Evolutionary conservation across 2,329 filamentous ascomycete genomes (phyloP).

Genomic region (Ustilaginoidea virens): DNA sequence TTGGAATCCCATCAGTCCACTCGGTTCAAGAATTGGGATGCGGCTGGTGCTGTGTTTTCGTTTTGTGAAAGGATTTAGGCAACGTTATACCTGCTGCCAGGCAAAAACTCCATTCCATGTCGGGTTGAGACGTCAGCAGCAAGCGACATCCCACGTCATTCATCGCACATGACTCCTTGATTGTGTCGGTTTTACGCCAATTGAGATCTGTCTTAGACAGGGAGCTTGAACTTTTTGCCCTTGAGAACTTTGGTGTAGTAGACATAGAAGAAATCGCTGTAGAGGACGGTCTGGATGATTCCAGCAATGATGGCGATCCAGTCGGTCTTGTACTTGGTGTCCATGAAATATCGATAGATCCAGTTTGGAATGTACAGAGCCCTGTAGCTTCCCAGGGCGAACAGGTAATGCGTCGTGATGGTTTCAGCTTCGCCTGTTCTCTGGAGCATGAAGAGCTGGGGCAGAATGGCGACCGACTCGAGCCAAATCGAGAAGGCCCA

Average conservation of each 20-base stretch:
- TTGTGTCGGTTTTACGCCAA: too few relatives aligned
- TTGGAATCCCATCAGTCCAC: slow-evolving; percentile 2
- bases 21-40: neutral
- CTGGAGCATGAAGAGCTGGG: slow-evolving; percentile 96
- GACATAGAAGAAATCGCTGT: slow-evolving; percentile 99
- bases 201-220: slow-evolving; percentile 43
- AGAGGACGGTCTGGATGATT: slow-evolving; percentile 82
- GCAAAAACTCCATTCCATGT: too few relatives aligned
- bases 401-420: slow-evolving; percentile 97
- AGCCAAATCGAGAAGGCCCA: slow-evolving; percentile 99
- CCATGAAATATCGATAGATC: slow-evolving; percentile 78
- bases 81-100: too few relatives aligned
- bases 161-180: too few relatives aligned
- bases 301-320: slow-evolving; percentile 81
- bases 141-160: too few relatives aligned
- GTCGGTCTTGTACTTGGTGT: slow-evolving; percentile 58
- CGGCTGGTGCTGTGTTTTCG: too few relatives aligned
- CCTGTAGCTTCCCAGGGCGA: slow-evolving; percentile 80
- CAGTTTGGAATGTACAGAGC: slow-evolving; percentile 98
- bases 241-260: slow-evolving; percentile 95
- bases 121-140: too few relatives aligned
- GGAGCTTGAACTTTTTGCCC: slow-evolving; percentile 76
- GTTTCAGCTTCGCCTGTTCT: slow-evolving; percentile 95
- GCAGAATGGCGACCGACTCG: slow-evolving; percentile 89
- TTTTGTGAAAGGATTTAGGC: too few relatives aligned